These are phyloP conservation scores for Kwoniella shandongensis DNA, from an alignment of 768 basidiomycete genomes.

Conservation along the genomic window DNA sequence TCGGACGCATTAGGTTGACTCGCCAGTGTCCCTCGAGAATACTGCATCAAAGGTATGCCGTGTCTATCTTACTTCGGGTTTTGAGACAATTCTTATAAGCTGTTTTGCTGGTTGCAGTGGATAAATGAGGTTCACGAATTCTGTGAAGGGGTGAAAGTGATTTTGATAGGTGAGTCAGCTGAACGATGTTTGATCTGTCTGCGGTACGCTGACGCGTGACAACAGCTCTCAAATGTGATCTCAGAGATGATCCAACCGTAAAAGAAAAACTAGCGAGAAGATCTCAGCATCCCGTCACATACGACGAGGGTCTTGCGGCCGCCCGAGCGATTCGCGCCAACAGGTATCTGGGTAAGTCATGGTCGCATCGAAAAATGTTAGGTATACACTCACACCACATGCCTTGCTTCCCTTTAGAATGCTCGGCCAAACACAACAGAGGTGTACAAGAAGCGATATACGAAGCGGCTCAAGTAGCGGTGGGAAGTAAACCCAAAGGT, in stretches of 20 bases:
- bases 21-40: conserved; percentile 91
- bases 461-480: conserved; percentile 59
- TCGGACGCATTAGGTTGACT: conserved; percentile 67
- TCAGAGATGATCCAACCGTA: conserved; percentile 76
- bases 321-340: conserved; percentile 57
- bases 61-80: no score
- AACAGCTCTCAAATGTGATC: conserved; percentile 89
- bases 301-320: conserved; percentile 80
- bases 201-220: conserved; percentile 5
- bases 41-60: conserved; percentile 80
- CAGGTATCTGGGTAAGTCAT: conserved; percentile 83
- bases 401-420: conserved; percentile 62
- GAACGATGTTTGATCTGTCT: conserved; percentile 14
- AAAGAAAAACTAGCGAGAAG: conserved; percentile 71
- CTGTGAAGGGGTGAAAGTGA: conserved; percentile 93
- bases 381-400: background rate
- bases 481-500: conserved; percentile 37
- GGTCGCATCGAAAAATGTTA: background rate
- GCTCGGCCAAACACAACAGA: conserved; percentile 94
- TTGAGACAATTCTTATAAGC: no score
- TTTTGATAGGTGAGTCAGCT: conserved; percentile 74
- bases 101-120: conserved; percentile 65
- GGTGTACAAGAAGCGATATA: conserved; percentile 91
- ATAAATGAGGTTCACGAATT: conserved; percentile 83
- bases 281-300: conserved; percentile 73